Base-by-base conservation (phyloP, 1,284 basidiomycete genomes). In the Trametes hirsuta region DNA sequence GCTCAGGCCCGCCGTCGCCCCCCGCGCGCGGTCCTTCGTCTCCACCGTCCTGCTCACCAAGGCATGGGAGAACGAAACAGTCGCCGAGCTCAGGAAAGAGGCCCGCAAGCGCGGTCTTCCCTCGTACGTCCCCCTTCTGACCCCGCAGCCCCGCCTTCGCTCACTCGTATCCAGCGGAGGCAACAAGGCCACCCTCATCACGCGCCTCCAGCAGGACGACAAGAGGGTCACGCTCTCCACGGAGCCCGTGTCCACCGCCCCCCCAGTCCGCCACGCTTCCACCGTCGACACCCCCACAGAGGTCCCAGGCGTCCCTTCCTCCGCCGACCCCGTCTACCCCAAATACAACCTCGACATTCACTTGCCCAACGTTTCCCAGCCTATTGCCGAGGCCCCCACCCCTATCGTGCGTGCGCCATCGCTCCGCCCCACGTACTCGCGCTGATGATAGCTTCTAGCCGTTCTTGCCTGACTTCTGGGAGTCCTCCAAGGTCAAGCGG, bases 401-500 rank as follows among this genome's bases (percentile, higher is more conserved):
- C 84, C 85, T 72, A 82, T 90, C 59, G 91, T 93, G 68, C 62
- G 88, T 81, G 9, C 18, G 37, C 14, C 40, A 25, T n/a, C 24
- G 14, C 9, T 30, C 41, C 42, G 36, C 47, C 58, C 36, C 44
- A 51, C 46, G 36, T 34, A 21, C 49, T 58, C 55, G 47, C 42
- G 41, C 57, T 59, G 59, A 51, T 53, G 50, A 14, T 22, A 39
- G 41, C 44, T 52, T 30, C 53, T 66, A 93, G 90, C 90, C 90
- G 5, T 90, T 84, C 70, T 75, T 86, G 15, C 89, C 89, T 41
- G 89, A 91, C 74, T 84, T 86, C 65, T 90, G 87, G 87, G 79
- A 85, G 56, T 90, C 90, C 0, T 78, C 80, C 5, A 70, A 73
- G 30, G 69, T 75, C 52, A 76, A 78, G 56, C 69, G 73, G 40